These are phyloP conservation scores for Epichloe amarillans DNA, from an alignment of 2,329 filamentous ascomycete species.

Conservation along the genomic window DNA sequence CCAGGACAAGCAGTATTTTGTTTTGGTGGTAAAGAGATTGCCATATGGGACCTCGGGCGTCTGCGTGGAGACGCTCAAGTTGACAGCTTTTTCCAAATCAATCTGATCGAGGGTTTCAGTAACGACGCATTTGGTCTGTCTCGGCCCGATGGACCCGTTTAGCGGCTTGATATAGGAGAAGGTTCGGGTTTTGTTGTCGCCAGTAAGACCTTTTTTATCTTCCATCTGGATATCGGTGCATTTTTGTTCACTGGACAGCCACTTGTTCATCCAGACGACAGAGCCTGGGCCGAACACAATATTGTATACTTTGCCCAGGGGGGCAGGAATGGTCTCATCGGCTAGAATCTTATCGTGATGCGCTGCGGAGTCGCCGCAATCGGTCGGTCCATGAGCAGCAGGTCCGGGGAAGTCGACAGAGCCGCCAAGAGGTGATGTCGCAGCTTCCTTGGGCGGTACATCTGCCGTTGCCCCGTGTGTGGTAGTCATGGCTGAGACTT, in stretches of 20 bases:
- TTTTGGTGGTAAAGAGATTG: conserved; percentile 83
- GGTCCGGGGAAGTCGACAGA: conserved; percentile 69
- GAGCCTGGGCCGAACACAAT: conserved; percentile 77
- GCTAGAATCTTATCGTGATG: conserved; percentile 80
- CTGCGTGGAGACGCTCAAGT: conserved; percentile 69
- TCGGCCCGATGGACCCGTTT: conserved; percentile 71
- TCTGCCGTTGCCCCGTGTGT: conserved; percentile 33
- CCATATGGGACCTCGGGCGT: conserved; percentile 93
- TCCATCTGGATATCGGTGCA: conserved; percentile 78
- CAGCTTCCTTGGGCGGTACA: conserved; percentile 28
- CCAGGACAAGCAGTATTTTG: conserved; percentile 90
- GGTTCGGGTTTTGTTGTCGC: conserved; percentile 59
- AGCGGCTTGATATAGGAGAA: conserved; percentile 91
- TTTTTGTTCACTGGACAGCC: conserved; percentile 77
- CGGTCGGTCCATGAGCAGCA: conserved; percentile 66
- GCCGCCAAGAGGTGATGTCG: conserved; percentile 24
- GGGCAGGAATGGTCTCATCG: conserved; percentile 76
- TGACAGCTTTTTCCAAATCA: conserved; percentile 78
- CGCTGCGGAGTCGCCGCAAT: conserved; percentile 63
- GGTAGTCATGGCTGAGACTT: conserved; percentile 47
- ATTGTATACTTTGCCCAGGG: conserved; percentile 81
- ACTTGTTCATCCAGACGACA: conserved; percentile 70
- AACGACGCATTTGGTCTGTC: conserved; percentile 87
- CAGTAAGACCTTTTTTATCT: conserved; percentile 64
- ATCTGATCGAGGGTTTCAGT: conserved; percentile 71